These are phyloP conservation scores for Pontederia paniculata DNA, from an alignment of 176 grass and related monocot genomes.

Conservation along the genomic window DNA sequence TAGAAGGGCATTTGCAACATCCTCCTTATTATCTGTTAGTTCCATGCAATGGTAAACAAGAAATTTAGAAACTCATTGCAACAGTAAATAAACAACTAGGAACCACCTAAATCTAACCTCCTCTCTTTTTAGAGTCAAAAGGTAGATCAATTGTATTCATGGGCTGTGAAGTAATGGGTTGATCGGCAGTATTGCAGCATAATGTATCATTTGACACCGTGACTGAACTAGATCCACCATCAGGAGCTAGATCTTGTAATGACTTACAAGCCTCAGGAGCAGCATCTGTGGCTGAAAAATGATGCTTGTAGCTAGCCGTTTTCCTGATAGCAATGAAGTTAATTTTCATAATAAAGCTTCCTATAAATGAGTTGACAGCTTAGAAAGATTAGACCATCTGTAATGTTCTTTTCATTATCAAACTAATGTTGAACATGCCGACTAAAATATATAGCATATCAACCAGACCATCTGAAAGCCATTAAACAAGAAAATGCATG, in stretches of 20 bases:
- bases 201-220: too few species aligned
- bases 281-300: not conserved
- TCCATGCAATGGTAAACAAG: constrained; percentile 21
- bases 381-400: not conserved
- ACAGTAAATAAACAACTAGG: constrained; percentile 4
- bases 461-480: too few species aligned
- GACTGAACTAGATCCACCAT: too few species aligned
- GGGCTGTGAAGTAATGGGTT: too few species aligned
- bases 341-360: not conserved
- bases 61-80: constrained; percentile 14
- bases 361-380: not conserved
- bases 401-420: too few species aligned
- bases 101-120: constrained; percentile 31
- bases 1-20: constrained; percentile 5
- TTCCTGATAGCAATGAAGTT: constrained; percentile 4
- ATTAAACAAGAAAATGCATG: too few species aligned
- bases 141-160: too few species aligned
- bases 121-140: constrained; percentile 15
- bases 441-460: too few species aligned
- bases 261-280: not conserved
- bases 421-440: too few species aligned
- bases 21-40: constrained; percentile 20
- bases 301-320: constrained; percentile 5
- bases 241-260: too few species aligned
- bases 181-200: too few species aligned